These are phyloP conservation scores for Malbranchea zuffiana DNA, from an alignment of 2,329 filamentous ascomycete genomes.

Conservation along the genomic window DNA sequence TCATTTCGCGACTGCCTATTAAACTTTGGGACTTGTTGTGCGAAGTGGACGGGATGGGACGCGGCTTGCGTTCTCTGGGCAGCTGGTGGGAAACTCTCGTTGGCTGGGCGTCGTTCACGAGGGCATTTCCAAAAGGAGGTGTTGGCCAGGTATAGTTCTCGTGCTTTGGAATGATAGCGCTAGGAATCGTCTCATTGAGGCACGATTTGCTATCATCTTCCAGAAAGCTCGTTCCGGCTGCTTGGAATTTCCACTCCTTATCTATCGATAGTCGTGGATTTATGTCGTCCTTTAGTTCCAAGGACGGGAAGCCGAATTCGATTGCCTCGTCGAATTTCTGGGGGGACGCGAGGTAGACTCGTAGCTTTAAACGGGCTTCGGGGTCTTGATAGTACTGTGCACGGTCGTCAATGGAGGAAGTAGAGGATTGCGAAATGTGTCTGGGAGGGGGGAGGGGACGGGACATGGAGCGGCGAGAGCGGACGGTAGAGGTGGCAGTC, in stretches of 20 bases:
- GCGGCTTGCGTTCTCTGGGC: slow-evolving; percentile 14
- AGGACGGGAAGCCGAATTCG: slow-evolving; percentile 73
- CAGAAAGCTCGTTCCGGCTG: slow-evolving; percentile 43
- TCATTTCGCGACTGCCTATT: slow-evolving; percentile 72
- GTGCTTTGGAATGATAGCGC: slow-evolving; percentile 23
- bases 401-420: slow-evolving; percentile 53
- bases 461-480: slow-evolving; percentile 29
- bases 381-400: slow-evolving; percentile 84
- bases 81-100: slow-evolving; percentile 16
- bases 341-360: slow-evolving; percentile 74
- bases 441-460: slow-evolving; percentile 32
- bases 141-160: slow-evolving; percentile 14
- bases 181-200: slow-evolving; percentile 30
- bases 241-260: slow-evolving; percentile 31
- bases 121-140: not conserved
- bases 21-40: slow-evolving; percentile 39
- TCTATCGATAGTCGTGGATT: slow-evolving; percentile 16
- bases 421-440: slow-evolving; percentile 42
- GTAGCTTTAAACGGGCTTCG: slow-evolving; percentile 73
- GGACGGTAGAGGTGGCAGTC: slow-evolving; percentile 24
- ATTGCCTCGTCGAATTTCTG: slow-evolving; percentile 94
- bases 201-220: slow-evolving; percentile 40
- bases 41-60: slow-evolving; percentile 1
- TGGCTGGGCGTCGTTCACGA: slow-evolving; percentile 14
- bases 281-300: slow-evolving; percentile 27